Percentiles rank a stretch among this genome's conserved stretches.
Evolutionary conservation across 164 flowering plant species (phyloP).

Genomic region (Euptelea pleiosperma): DNA sequence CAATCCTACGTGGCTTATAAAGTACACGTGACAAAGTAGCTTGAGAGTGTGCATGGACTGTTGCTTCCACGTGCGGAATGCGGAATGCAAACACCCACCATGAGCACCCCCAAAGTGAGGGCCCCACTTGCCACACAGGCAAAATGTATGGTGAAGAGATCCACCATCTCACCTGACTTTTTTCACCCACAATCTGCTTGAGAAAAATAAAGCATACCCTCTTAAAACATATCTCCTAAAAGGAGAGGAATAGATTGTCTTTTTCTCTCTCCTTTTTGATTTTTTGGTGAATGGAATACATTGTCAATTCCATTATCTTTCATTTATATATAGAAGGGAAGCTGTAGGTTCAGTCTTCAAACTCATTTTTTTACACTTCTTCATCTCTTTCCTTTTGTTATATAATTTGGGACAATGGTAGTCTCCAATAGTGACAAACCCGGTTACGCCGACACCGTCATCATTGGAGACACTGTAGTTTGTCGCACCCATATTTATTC

Average conservation of each 20-base stretch:
- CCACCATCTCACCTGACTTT: no score
- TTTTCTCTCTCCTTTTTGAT: no score
- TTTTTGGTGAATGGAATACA: no score
- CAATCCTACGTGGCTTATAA: conserved; percentile 11
- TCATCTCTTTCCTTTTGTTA: not conserved
- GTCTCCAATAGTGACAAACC: conserved; percentile 3
- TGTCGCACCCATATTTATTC: no score
- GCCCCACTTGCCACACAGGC: conserved; percentile 12
- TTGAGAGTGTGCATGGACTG: conserved; percentile 25
- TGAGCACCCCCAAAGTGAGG: conserved; percentile 20
- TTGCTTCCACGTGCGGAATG: conserved; percentile 21
- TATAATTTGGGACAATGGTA: no score
- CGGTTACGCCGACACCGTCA: not conserved
- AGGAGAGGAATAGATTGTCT: no score
- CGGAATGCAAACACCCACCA: conserved; percentile 25
- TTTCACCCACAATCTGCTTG: no score
- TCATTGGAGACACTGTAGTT: not conserved
- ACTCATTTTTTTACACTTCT: no score
- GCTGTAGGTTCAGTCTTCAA: no score
- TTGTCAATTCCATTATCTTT: no score
- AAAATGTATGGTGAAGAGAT: conserved; percentile 18
- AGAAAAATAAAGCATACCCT: not conserved
- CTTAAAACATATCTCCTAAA: not conserved
- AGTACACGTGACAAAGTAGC: conserved; percentile 13
- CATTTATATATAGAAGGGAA: no score